Conservation (phyloP, 2,329 filamentous ascomycete genomes). For the Colletotrichum melonis region DNA sequence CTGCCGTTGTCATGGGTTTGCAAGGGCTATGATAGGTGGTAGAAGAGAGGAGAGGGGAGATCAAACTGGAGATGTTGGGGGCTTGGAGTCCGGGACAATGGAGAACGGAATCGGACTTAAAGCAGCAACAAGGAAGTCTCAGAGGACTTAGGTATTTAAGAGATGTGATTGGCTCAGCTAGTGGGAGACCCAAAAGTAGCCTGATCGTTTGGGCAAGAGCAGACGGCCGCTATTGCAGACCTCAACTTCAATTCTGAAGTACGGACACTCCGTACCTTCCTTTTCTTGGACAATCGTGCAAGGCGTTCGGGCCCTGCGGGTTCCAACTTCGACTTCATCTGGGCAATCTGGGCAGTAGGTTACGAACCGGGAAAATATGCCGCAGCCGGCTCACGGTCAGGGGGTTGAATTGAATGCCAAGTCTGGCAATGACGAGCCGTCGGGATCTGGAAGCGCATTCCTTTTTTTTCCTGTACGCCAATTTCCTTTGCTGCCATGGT, state of each 20-base stretch:
- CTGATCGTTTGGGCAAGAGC: not conserved
- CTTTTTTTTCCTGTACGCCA: not conserved
- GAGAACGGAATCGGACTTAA: not conserved
- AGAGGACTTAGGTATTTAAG: not conserved
- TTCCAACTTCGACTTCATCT: not conserved
- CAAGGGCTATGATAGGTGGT: not conserved
- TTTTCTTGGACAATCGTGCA: not conserved
- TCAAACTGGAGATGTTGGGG: not conserved
- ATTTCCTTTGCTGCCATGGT: constrained; percentile 9
- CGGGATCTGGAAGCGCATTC: not conserved
- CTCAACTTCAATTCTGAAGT: not conserved
- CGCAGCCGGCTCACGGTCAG: constrained; percentile 22
- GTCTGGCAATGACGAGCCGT: not conserved
- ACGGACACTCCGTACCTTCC: no score
- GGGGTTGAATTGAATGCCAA: not conserved
- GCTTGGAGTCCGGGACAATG: not conserved
- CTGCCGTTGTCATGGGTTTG: not conserved
- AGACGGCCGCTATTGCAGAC: not conserved
- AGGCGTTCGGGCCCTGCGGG: not conserved
- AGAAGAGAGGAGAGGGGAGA: not conserved
- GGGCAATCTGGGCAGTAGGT: no score
- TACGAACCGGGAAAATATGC: constrained; percentile 16
- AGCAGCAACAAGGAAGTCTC: not conserved
- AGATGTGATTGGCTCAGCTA: not conserved
- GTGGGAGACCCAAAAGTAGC: not conserved